Evolutionary conservation across 2,329 filamentous ascomycete species (phyloP).

Genomic region (Talaromyces amestolkiae): DNA sequence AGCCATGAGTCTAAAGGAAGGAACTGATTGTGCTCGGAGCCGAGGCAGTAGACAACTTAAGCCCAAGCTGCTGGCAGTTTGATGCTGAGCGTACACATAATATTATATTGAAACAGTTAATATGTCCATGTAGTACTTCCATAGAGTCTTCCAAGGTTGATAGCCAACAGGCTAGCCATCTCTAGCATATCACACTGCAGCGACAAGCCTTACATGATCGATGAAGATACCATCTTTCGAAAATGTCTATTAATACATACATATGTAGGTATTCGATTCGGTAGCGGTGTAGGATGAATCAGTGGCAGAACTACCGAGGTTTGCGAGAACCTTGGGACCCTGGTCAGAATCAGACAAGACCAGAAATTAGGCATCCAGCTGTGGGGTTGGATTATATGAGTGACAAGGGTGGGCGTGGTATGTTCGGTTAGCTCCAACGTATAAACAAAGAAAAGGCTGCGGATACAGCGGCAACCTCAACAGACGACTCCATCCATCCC

Average conservation of each 20-base stretch:
- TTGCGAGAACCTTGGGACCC: not conserved
- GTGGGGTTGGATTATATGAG: not conserved
- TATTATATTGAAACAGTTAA: not conserved
- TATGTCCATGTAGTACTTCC: not conserved
- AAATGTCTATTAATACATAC: not conserved
- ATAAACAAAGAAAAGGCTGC: not conserved
- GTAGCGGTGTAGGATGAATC: not conserved
- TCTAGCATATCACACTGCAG: not conserved
- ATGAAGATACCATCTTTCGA: not conserved
- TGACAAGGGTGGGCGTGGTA: not conserved
- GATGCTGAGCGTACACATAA: not conserved
- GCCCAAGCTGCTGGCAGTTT: not conserved
- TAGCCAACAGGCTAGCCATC: not conserved
- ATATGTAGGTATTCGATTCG: not conserved
- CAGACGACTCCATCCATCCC: not conserved
- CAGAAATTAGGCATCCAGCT: not conserved
- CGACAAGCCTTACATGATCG: not conserved
- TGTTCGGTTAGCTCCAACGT: not conserved
- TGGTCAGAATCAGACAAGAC: not conserved
- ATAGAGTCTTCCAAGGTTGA: not conserved
- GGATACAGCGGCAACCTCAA: too few relatives aligned
- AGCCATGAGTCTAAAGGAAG: slow-evolving; percentile 9
- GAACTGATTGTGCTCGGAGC: slow-evolving; percentile 10
- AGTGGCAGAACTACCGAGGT: not conserved
- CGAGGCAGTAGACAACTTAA: slow-evolving; percentile 6